Evolutionary conservation across 2,329 filamentous ascomycete species (phyloP).

Genomic region (Exophiala alcalophila): DNA sequence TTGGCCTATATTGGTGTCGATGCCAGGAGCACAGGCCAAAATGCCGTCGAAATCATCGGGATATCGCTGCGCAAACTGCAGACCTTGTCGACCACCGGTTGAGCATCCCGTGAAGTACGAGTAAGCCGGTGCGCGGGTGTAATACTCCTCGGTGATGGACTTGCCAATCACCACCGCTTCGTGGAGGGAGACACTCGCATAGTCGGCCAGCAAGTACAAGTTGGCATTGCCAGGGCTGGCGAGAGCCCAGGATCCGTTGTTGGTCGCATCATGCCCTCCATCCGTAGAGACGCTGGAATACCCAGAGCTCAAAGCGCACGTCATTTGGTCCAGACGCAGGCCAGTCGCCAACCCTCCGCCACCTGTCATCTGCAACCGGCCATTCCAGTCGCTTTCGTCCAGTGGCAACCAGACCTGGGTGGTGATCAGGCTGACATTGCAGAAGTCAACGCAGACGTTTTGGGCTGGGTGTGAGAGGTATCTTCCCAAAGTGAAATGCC

Average conservation of each 20-base stretch:
- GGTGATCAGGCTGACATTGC: constrained; percentile 38
- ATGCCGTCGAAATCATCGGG: constrained; percentile 18
- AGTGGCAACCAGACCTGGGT: constrained; percentile 39
- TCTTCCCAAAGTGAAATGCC: neutral
- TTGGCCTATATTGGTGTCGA: neutral
- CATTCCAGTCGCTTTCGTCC: constrained; percentile 39
- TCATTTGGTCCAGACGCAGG: constrained; percentile 13
- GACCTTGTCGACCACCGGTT: constrained; percentile 58
- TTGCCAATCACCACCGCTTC: constrained; percentile 36
- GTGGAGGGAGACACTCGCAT: constrained; percentile 34
- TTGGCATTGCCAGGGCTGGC: constrained; percentile 35
- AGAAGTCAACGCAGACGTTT: constrained; percentile 7
- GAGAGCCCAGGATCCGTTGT: constrained; percentile 11
- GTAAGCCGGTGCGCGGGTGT: constrained; percentile 9
- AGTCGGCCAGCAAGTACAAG: constrained; percentile 35
- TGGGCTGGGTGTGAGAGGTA: neutral
- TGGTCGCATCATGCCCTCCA: constrained; percentile 13
- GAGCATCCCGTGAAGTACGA: constrained; percentile 59
- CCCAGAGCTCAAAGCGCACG: constrained; percentile 12
- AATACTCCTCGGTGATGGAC: constrained; percentile 14
- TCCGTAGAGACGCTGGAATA: constrained; percentile 29
- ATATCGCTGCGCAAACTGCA: constrained; percentile 43
- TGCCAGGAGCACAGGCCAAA: constrained; percentile 3
- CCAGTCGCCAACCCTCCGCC: constrained; percentile 35
- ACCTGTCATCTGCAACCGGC: constrained; percentile 40